These are phyloP conservation scores for Nematocida minor DNA, from an alignment of 371 early-diverging fungal species.

Conservation along the genomic window DNA sequence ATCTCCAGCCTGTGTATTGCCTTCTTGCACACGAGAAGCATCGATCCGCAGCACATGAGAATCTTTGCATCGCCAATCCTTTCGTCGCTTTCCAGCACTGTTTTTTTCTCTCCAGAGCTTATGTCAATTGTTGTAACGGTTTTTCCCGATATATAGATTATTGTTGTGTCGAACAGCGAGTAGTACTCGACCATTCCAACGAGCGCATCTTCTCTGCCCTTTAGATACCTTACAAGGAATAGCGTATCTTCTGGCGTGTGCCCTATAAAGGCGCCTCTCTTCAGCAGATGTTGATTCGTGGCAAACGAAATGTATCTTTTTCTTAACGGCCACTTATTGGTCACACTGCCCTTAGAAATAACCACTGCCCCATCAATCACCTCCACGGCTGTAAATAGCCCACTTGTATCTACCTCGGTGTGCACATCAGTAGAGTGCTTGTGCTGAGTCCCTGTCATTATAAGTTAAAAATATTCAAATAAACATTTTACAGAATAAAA, in stretches of 20 bases:
- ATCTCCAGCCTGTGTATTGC: slow-evolving; percentile 19
- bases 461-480: neutral
- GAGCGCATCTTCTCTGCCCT: slow-evolving; percentile 29
- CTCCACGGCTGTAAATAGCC: neutral
- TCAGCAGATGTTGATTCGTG: slow-evolving; percentile 30
- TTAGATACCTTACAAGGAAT: slow-evolving; percentile 14
- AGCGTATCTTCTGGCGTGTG: neutral
- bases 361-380: neutral
- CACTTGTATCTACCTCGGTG: neutral
- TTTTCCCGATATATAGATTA: slow-evolving; percentile 25
- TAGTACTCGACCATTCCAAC: neutral
- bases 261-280: slow-evolving; percentile 33
- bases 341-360: neutral
- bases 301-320: slow-evolving; percentile 2
- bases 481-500: neutral
- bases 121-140: slow-evolving; percentile 29
- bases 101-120: slow-evolving; percentile 23
- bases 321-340: neutral
- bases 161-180: slow-evolving; percentile 2
- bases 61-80: neutral
- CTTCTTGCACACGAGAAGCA: slow-evolving; percentile 17
- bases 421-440: no score
- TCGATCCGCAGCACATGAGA: neutral
- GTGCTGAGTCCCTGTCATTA: neutral
- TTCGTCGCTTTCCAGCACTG: slow-evolving; percentile 17